A percentile compares a stretch with the other conserved stretches of the same genome.
Evolutionary conservation across 768 basidiomycete species (phyloP).

Genomic region (Calvatia gigantea): DNA sequence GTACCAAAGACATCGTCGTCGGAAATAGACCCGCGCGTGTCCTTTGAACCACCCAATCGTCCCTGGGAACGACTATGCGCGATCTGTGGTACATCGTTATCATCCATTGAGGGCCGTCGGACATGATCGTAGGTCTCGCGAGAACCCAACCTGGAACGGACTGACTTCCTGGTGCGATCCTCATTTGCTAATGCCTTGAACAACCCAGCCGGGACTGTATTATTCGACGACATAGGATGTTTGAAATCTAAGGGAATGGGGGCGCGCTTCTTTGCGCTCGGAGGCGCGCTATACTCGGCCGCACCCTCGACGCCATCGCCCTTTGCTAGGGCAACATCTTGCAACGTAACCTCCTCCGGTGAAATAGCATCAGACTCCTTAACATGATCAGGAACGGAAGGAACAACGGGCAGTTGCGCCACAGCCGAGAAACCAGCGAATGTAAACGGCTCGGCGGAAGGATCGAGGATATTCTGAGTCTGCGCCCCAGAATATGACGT

Average conservation of each 20-base stretch:
- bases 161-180: conserved; percentile 64
- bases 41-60: conserved; percentile 53
- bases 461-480: conserved; percentile 30
- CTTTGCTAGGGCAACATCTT: not conserved
- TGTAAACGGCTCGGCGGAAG: conserved; percentile 57
- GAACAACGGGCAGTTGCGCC: conserved; percentile 29
- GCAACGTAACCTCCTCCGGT: conserved; percentile 15
- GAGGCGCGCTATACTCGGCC: conserved; percentile 12
- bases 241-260: conserved; percentile 78
- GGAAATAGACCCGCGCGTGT: conserved; percentile 16
- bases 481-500: conserved; percentile 23
- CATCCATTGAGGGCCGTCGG: conserved; percentile 73
- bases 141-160: conserved; percentile 76
- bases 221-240: conserved; percentile 42
- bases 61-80: conserved; percentile 48
- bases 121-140: conserved; percentile 70
- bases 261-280: conserved; percentile 51
- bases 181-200: conserved; percentile 70
- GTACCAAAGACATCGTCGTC: conserved; percentile 34
- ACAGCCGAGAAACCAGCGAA: conserved; percentile 60
- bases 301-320: conserved; percentile 11
- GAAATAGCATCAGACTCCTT: conserved; percentile 3
- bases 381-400: conserved; percentile 16
- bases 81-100: conserved; percentile 65
- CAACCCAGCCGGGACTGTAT: conserved; percentile 80